These are phyloP conservation scores for Zostera marina DNA, from an alignment of 116 monocot genomes.

Conservation along the genomic window DNA sequence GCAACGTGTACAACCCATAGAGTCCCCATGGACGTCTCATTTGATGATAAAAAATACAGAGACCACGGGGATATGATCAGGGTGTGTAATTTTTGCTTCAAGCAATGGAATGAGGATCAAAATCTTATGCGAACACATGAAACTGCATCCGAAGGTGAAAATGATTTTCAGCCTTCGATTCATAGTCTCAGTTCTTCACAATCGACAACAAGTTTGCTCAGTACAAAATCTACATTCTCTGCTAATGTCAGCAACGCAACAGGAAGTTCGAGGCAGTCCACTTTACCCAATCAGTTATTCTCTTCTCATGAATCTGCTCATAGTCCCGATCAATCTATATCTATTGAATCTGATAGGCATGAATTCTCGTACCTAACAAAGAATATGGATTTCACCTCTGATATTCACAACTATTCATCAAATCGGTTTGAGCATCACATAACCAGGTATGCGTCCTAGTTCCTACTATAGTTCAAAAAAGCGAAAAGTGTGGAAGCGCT, in stretches of 20 bases:
- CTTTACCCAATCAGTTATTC: slow-evolving; percentile 15
- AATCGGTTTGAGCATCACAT: slow-evolving; percentile 26
- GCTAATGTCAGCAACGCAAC: slow-evolving; percentile 21
- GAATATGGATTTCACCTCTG: slow-evolving; percentile 16
- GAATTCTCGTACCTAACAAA: slow-evolving; percentile 12
- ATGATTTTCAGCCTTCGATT: slow-evolving; percentile 9
- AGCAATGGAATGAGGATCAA: slow-evolving; percentile 44
- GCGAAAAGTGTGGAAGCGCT: no score
- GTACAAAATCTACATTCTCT: slow-evolving; percentile 33
- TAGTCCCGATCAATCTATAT: slow-evolving; percentile 14
- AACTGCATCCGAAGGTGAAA: not conserved
- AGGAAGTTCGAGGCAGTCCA: slow-evolving; percentile 17
- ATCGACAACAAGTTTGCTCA: slow-evolving; percentile 38
- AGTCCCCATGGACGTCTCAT: slow-evolving; percentile 17
- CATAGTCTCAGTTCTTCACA: slow-evolving; percentile 24
- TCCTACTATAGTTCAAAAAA: not conserved
- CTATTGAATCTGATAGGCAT: slow-evolving; percentile 27
- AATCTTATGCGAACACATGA: not conserved
- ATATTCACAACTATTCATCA: slow-evolving; percentile 19
- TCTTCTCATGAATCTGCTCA: slow-evolving; percentile 11
- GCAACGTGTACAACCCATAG: slow-evolving; percentile 65
- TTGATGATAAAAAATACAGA: slow-evolving; percentile 6
- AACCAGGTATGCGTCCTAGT: slow-evolving; percentile 31
- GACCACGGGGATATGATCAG: slow-evolving; percentile 44
- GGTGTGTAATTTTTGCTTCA: slow-evolving; percentile 85